Conservation (phyloP, 345 rosid species). For the Salix purpurea region DNA sequence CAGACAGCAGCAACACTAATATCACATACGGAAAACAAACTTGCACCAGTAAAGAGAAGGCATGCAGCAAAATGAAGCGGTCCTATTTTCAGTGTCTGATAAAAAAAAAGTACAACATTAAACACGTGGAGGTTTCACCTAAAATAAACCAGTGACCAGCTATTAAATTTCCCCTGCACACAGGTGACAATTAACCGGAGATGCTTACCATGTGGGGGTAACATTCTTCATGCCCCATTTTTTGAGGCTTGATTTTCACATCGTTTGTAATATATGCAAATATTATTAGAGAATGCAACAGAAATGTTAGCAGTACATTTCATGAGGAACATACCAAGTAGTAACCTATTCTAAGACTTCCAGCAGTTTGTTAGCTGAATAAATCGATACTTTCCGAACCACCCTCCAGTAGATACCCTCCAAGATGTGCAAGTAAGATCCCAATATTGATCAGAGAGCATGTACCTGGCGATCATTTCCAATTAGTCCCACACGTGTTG, state of each 20-base stretch:
- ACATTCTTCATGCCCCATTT: neutral
- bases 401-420: neutral
- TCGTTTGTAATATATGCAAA: neutral
- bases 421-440: neutral
- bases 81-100: neutral
- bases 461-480: conserved; percentile 33
- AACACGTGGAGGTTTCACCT: neutral
- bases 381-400: neutral
- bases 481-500: conserved; percentile 46
- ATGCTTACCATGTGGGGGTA: neutral
- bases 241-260: conserved; percentile 7
- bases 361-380: neutral
- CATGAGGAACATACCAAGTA: neutral
- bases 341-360: neutral
- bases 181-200: neutral
- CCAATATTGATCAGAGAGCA: conserved; percentile 11
- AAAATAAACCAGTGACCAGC: neutral
- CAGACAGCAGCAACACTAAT: neutral
- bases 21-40: neutral
- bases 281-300: neutral
- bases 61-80: neutral
- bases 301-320: neutral
- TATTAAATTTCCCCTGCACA: neutral
- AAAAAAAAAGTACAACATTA: neutral
- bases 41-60: neutral